Base-by-base conservation (phyloP, 2,329 filamentous ascomycete genomes). In the Cercospora zeae-maydis region DNA sequence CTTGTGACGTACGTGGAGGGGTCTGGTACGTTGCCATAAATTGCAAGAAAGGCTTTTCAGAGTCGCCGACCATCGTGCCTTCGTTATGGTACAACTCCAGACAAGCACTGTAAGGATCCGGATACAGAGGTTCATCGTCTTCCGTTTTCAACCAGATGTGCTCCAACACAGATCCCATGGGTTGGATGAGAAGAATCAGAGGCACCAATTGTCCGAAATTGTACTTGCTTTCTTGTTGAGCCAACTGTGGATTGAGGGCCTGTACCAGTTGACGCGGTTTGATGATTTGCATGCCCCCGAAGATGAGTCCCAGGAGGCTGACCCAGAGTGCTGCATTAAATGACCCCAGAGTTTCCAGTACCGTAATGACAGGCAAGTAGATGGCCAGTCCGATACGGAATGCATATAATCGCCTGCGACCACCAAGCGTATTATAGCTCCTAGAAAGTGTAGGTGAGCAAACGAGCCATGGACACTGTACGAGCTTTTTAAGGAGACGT, bases 151-250 rank as follows among this genome's bases (percentile, higher is more conserved):
- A 45, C 54, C 63, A 63, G 3, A 70, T 49, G 33, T 69, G 61
- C 37, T 70, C 68, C 19, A 62, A 58, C 1, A 69, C 37, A 14
- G 65, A 65, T 19, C 67, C 67, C 7, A 71, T 58, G 1, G 70
- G 70, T 21, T 71, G 67, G 0, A 70, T 54, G 10, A 71, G 61
- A 4, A 72, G 58, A 1, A 71, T 66, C 3, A 72, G 45, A n/a
- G 69, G 68, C 11, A 70, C 62, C 19, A 72, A 56, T 61, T 72
- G 70, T 5, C 70, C 69, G 45, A 72, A 72, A 1, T 60, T 63
- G 33, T 52, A 39, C 21, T 66, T 54, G 47, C 62, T 69, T 33
- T 64, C 60, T 7, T 37, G 30, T n/a, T 55, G 47, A 6, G 21
- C 53, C 4, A 63, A 45, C 0, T 27, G 57, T 16, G 61, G 54